phyloP scores from a whole-genome alignment of 1,139 yeast genomes.

The Ashbya aceris region DNA sequence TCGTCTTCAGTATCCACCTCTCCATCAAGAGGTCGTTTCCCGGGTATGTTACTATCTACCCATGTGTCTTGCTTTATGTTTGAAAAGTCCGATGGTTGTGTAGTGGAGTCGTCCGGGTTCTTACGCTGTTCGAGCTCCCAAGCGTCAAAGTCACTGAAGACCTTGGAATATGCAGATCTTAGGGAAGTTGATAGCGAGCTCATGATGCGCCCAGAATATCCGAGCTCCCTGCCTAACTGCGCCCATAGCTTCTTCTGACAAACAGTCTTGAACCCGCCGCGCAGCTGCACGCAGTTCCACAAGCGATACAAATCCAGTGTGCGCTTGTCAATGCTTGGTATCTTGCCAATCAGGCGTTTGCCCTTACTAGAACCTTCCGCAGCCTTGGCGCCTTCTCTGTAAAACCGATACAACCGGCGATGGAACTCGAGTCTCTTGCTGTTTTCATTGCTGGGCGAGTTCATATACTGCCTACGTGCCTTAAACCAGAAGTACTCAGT shows the following conservation, averaged over 20 bases:
- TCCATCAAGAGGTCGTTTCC: slow-evolving; percentile 1
- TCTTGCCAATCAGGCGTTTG: slow-evolving; percentile 19
- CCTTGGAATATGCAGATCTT: slow-evolving; percentile 45
- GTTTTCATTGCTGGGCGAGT: slow-evolving; percentile 30
- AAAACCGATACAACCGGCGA: slow-evolving; percentile 29
- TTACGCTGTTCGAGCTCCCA: slow-evolving; percentile 4
- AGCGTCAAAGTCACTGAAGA: slow-evolving; percentile 27
- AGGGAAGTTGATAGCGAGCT: slow-evolving; percentile 64
- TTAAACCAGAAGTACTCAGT: slow-evolving; percentile 49
- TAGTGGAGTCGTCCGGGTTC: not conserved
- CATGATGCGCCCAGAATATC: slow-evolving; percentile 60
- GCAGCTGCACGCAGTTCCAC: slow-evolving; percentile 40
- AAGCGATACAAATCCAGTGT: slow-evolving; percentile 47
- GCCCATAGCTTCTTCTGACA: slow-evolving; percentile 52
- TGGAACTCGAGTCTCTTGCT: slow-evolving; percentile 31
- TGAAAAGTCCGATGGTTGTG: not conserved
- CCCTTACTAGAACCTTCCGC: slow-evolving; percentile 11
- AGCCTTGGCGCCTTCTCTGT: slow-evolving; percentile 17
- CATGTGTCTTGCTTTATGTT: not conserved
- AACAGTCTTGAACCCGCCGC: slow-evolving; percentile 54
- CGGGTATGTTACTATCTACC: no score
- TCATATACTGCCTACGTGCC: slow-evolving; percentile 44
- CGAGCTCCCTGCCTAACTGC: slow-evolving; percentile 64
- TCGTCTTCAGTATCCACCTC: slow-evolving; percentile 5
- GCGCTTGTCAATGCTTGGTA: slow-evolving; percentile 51